A percentile compares a stretch with the other conserved stretches of the same genome.
Evolutionary conservation across 805 yeast genomes (phyloP).

Genomic region (Priceomyces fermenticarens): DNA sequence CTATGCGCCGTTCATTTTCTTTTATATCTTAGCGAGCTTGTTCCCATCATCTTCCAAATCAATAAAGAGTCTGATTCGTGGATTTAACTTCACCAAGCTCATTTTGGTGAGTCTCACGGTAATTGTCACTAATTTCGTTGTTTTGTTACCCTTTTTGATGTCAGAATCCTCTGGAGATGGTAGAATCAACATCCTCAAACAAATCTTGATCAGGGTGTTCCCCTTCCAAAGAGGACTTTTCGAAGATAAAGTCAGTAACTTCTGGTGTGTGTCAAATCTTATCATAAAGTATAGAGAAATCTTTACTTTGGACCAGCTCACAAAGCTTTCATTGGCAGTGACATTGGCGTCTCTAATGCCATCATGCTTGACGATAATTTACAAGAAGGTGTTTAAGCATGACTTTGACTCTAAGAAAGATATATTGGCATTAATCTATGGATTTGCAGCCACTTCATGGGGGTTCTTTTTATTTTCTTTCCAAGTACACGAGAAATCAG

Average conservation of each 20-base stretch:
- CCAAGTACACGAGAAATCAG: constrained; percentile 95
- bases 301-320: constrained; percentile 57
- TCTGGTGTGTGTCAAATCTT: constrained; percentile 93
- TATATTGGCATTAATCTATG: constrained; percentile 45
- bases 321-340: constrained; percentile 50
- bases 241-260: constrained; percentile 96
- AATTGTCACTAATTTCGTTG: constrained; percentile 44
- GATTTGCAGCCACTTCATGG: constrained; percentile 79
- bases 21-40: constrained; percentile 61
- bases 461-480: constrained; percentile 87
- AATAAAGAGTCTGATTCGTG: constrained; percentile 9
- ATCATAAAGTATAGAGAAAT: constrained; percentile 63
- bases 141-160: constrained; percentile 24
- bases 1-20: constrained; percentile 86
- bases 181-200: constrained; percentile 42
- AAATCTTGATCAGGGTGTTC: constrained; percentile 67
- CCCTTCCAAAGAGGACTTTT: constrained; percentile 93
- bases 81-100: constrained; percentile 56
- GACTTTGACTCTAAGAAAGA: constrained; percentile 13
- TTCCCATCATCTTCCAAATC: constrained; percentile 16
- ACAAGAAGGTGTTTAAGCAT: constrained; percentile 20
- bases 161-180: constrained; percentile 5
- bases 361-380: constrained; percentile 34
- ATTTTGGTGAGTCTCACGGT: constrained; percentile 65
- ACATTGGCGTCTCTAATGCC: constrained; percentile 44